These are phyloP conservation scores for Xylaria venustula DNA, from an alignment of 495 filamentous ascomycete species.

Conservation along the genomic window DNA sequence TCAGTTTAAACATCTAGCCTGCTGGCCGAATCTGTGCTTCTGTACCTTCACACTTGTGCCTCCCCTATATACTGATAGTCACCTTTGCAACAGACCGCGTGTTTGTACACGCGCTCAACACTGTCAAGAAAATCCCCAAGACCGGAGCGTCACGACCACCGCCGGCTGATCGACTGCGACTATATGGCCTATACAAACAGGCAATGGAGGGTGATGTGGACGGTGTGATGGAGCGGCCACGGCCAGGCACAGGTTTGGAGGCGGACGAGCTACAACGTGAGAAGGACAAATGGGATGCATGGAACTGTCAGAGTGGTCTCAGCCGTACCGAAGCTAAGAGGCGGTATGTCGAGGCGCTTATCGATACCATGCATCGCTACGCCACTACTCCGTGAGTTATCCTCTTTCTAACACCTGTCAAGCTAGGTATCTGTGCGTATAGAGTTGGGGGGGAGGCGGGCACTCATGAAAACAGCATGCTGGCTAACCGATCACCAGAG, in stretches of 20 bases:
- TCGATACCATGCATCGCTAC: constrained; percentile 94
- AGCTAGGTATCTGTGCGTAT: neutral
- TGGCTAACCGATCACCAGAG: constrained; percentile 36
- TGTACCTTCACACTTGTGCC: neutral
- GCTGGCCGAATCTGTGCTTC: neutral
- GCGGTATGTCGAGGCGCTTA: constrained; percentile 85
- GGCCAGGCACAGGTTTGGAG: constrained; percentile 37
- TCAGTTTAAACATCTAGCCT: neutral
- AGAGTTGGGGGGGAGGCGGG: constrained; percentile 8
- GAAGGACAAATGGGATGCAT: constrained; percentile 79
- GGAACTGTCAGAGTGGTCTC: constrained; percentile 79
- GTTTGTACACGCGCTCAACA: constrained; percentile 97
- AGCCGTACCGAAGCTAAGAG: constrained; percentile 91
- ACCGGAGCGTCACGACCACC: constrained; percentile 88
- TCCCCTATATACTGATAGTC: constrained; percentile 12
- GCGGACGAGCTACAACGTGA: constrained; percentile 52
- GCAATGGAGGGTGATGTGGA: constrained; percentile 97
- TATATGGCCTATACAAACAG: constrained; percentile 98
- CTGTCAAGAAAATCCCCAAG: constrained; percentile 94
- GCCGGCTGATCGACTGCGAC: constrained; percentile 74
- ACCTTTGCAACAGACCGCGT: constrained; percentile 69
- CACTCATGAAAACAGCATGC: neutral
- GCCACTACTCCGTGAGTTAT: constrained; percentile 67
- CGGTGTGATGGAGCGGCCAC: constrained; percentile 83
- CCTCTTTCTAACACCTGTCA: neutral